Evolutionary conservation across 345 rosid genomes (phyloP), one percentile per base, ranked within the genome.

Genomic region (Iberis pinnata): DNA sequence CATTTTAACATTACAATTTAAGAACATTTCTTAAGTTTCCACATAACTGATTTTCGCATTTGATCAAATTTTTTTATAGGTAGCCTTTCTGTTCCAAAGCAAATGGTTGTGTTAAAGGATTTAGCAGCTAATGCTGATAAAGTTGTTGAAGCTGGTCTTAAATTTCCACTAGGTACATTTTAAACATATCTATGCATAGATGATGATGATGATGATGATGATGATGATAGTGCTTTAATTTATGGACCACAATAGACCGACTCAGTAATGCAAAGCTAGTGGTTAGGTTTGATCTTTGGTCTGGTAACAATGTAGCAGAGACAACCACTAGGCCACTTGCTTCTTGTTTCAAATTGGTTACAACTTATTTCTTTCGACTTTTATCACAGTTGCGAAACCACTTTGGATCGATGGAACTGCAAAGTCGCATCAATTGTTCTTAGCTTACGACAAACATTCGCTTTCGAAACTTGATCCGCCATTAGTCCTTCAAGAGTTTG

Each of bases 351-450:
- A n/a, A n/a, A n/a, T 8, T 33, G 54, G 36, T 25, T 53, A 7
- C 22, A 53, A 29, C 29, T 10, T 31, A 0, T 22, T 45, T 15
- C 1, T 45, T 40, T 18, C 4, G 27, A 31, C 35, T 41, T 53
- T 60, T 6, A 42, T 6, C 60, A 6, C 80, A 90, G 98, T 90
- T 50, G 98, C 95, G 54, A 90, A 90, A 69, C 98, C 98, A 19
- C 83, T 87, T 33, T 69, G 84, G 51, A 92, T 81, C 56, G 98
- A 90, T 73, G 98, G 98, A 72, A 87, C 81, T 61, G 72, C 92
- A 36, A 90, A 82, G 78, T 90, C 98, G 2, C 98, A 87, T 37
- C 78, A 86, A 68, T 36, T 90, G 62, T 90, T 59, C 64, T 80
- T 90, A 60, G 95, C 87, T 14, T 80, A 82, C 60, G 92, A 90